A percentile compares a stretch with the other conserved stretches of the same genome.
Evolutionary conservation across 768 basidiomycete species (phyloP).

Genomic region (Kwoniella bestiolae): DNA sequence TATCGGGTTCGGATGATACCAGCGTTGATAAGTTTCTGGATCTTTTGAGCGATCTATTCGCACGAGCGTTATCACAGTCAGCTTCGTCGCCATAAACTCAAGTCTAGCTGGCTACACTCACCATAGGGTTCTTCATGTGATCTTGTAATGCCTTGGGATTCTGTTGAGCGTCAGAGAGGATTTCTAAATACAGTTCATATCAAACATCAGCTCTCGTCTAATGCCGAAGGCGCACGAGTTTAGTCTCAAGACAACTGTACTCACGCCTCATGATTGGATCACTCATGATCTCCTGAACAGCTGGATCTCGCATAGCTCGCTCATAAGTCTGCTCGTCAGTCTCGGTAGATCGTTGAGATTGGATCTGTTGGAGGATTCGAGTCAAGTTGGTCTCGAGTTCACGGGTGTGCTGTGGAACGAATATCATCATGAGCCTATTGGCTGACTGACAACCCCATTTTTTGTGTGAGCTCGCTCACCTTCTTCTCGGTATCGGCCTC

Average conservation of each 20-base stretch:
- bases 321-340: constrained; percentile 89
- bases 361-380: constrained; percentile 80
- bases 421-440: too few species aligned
- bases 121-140: constrained; percentile 82
- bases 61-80: background rate
- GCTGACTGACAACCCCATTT: background rate
- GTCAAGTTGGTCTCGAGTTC: constrained; percentile 81
- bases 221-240: background rate
- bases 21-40: constrained; percentile 67
- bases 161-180: constrained; percentile 88
- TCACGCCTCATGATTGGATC: constrained; percentile 25
- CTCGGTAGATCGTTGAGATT: constrained; percentile 77
- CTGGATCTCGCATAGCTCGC: constrained; percentile 96
- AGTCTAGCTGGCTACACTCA: constrained; percentile 27
- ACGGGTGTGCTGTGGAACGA: constrained; percentile 70
- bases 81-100: background rate
- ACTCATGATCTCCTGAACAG: constrained; percentile 65
- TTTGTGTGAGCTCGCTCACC: constrained; percentile 29
- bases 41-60: constrained; percentile 35
- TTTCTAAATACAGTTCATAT: constrained; percentile 59
- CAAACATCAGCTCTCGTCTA: background rate
- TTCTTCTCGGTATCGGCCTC: constrained; percentile 80
- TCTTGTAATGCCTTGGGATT: constrained; percentile 89
- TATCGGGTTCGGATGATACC: constrained; percentile 82
- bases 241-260: background rate